These are phyloP conservation scores for Metarhizium anisopliae DNA, from an alignment of 2,329 filamentous ascomycete species.

Conservation along the genomic window DNA sequence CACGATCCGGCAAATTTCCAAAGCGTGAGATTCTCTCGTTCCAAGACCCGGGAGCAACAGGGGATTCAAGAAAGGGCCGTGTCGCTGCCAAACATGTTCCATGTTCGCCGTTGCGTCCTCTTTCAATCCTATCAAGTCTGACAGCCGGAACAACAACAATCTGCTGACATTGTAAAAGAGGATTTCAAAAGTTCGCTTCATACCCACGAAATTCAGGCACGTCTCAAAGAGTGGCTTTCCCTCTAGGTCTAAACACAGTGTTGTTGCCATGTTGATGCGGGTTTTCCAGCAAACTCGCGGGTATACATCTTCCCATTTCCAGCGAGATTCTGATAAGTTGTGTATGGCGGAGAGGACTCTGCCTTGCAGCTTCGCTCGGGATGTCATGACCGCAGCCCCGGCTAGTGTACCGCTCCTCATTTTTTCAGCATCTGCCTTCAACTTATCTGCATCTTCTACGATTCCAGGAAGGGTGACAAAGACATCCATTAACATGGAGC, in stretches of 20 bases:
- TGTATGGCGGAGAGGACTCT: constrained; percentile 2
- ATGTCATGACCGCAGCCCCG: neutral
- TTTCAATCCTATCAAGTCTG: neutral
- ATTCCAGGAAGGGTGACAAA: constrained; percentile 8
- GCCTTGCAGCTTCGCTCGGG: neutral
- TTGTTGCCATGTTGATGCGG: constrained; percentile 1
- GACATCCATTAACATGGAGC: constrained; percentile 7
- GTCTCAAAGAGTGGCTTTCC: constrained; percentile 5
- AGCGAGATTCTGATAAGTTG: neutral
- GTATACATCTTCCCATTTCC: constrained; percentile 7
- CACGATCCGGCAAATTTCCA: constrained; percentile 7
- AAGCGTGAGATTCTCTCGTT: neutral
- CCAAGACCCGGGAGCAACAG: constrained; percentile 3
- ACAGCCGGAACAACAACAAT: constrained; percentile 2
- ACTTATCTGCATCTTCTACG: constrained; percentile 2
- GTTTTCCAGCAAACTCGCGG: constrained; percentile 5
- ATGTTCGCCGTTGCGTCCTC: neutral
- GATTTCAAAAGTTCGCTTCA: constrained; percentile 6
- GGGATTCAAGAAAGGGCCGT: constrained; percentile 5
- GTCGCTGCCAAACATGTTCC: constrained; percentile 2
- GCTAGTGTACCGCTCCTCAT: neutral
- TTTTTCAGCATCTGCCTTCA: constrained; percentile 2
- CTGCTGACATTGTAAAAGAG: constrained; percentile 5
- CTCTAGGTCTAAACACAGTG: constrained; percentile 4
- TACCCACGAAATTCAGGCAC: constrained; percentile 4